These are phyloP conservation scores for Claviceps lovelessii DNA, from an alignment of 2,329 filamentous ascomycete genomes.

Conservation along the genomic window DNA sequence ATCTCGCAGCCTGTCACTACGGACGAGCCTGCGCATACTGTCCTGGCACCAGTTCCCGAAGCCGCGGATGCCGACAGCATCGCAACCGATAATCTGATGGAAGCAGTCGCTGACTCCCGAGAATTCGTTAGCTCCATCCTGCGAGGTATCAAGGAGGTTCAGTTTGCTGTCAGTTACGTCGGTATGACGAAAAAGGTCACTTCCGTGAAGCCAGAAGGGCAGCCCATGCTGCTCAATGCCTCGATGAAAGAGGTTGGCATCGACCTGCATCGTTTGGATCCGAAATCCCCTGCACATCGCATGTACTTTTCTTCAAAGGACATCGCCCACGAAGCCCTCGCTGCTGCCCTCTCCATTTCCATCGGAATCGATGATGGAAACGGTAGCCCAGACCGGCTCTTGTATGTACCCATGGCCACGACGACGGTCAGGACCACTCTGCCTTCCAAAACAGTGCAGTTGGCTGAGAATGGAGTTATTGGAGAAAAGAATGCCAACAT, in stretches of 20 bases:
- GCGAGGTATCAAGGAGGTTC: slow-evolving; percentile 87
- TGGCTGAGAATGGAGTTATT: slow-evolving; percentile 53
- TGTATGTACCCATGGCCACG: slow-evolving; percentile 95
- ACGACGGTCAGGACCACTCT: slow-evolving; percentile 88
- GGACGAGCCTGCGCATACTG: slow-evolving; percentile 42
- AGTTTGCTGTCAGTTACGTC: slow-evolving; percentile 85
- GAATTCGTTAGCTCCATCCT: slow-evolving; percentile 84
- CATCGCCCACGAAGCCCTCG: slow-evolving; percentile 84
- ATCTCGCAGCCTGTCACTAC: slow-evolving; percentile 21
- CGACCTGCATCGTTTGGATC: slow-evolving; percentile 80
- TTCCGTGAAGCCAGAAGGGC: slow-evolving; percentile 48
- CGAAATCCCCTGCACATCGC: slow-evolving; percentile 82
- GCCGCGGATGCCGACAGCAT: slow-evolving; percentile 58
- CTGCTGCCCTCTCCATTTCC: slow-evolving; percentile 84
- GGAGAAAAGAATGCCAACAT: slow-evolving; percentile 92
- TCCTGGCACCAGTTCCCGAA: slow-evolving; percentile 58
- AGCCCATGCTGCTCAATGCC: slow-evolving; percentile 68
- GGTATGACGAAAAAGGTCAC: slow-evolving; percentile 70
- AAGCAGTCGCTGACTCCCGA: slow-evolving; percentile 79
- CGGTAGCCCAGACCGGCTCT: slow-evolving; percentile 67
- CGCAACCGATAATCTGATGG: slow-evolving; percentile 53
- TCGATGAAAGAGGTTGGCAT: slow-evolving; percentile 95
- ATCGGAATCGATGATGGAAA: slow-evolving; percentile 84
- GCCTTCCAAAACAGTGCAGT: slow-evolving; percentile 82
- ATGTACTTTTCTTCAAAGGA: slow-evolving; percentile 96